A percentile compares a stretch with the other conserved stretches of the same genome.
Evolutionary conservation across 2,329 filamentous ascomycete species (phyloP).

Genomic region (Coniella lustricola): DNA sequence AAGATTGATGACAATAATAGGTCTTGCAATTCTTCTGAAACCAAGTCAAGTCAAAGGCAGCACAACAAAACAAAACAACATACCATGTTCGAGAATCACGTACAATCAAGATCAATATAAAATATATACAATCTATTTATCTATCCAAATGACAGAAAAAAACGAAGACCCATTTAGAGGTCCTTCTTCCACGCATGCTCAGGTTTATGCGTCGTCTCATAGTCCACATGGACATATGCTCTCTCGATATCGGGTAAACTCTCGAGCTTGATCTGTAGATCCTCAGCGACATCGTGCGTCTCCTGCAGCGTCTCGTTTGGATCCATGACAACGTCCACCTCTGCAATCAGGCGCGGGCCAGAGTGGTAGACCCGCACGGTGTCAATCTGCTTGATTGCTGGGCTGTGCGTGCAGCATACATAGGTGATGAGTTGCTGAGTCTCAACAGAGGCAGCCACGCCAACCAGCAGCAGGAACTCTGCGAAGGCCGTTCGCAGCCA

Average conservation of each 20-base stretch:
- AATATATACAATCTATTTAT: too few relatives aligned
- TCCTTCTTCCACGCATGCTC: constrained; percentile 66
- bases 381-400: constrained; percentile 76
- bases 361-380: constrained; percentile 92
- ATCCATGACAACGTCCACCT: constrained; percentile 95
- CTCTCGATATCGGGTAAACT: constrained; percentile 85
- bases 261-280: constrained; percentile 89
- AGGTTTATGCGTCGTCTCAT: constrained; percentile 91
- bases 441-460: constrained; percentile 76
- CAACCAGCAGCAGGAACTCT: constrained; percentile 88
- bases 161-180: constrained; percentile 32
- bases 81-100: too few relatives aligned
- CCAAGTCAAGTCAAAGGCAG: too few relatives aligned
- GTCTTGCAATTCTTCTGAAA: too few relatives aligned
- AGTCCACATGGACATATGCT: constrained; percentile 95
- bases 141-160: too few relatives aligned
- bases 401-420: constrained; percentile 87
- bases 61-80: too few relatives aligned
- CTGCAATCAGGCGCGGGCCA: constrained; percentile 81
- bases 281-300: constrained; percentile 91
- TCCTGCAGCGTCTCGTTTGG: constrained; percentile 62
- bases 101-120: too few relatives aligned
- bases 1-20: too few relatives aligned
- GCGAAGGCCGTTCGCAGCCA: constrained; percentile 82
- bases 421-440: constrained; percentile 94